These are phyloP conservation scores for Talaromyces verruculosus DNA, from an alignment of 2,329 filamentous ascomycete species.

Conservation along the genomic window DNA sequence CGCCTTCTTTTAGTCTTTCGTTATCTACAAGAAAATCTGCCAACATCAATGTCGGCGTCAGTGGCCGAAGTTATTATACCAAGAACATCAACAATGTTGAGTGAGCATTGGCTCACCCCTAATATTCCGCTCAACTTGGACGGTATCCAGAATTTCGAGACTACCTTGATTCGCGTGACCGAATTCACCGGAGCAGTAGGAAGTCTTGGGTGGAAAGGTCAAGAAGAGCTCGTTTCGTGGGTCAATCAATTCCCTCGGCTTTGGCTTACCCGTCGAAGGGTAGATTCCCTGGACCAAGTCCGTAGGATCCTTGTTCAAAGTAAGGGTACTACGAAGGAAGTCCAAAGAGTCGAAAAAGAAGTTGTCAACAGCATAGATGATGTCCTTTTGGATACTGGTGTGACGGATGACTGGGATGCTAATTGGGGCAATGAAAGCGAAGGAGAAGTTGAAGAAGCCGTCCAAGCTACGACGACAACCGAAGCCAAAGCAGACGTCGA, in stretches of 20 bases:
- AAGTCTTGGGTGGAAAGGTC: constrained; percentile 61
- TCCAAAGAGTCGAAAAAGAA: constrained; percentile 83
- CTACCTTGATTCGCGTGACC: constrained; percentile 63
- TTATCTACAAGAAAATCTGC: constrained; percentile 54
- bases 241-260: constrained; percentile 73
- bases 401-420: constrained; percentile 68
- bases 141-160: constrained; percentile 70
- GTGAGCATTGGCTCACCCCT: constrained; percentile 71
- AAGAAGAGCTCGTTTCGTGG: constrained; percentile 71
- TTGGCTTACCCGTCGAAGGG: constrained; percentile 83
- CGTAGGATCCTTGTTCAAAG: constrained; percentile 67
- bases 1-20: constrained; percentile 48
- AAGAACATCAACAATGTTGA: constrained; percentile 65
- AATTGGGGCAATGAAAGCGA: constrained; percentile 74
- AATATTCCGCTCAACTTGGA: constrained; percentile 73
- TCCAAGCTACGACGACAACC: background rate
- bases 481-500: constrained; percentile 32
- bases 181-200: constrained; percentile 65
- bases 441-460: constrained; percentile 26
- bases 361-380: constrained; percentile 70
- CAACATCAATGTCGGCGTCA: constrained; percentile 49
- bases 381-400: constrained; percentile 59
- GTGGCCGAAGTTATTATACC: constrained; percentile 71
- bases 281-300: constrained; percentile 73
- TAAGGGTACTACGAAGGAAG: constrained; percentile 65